Base-by-base conservation (phyloP, 768 basidiomycete species). In the Lactarius psammicola region DNA sequence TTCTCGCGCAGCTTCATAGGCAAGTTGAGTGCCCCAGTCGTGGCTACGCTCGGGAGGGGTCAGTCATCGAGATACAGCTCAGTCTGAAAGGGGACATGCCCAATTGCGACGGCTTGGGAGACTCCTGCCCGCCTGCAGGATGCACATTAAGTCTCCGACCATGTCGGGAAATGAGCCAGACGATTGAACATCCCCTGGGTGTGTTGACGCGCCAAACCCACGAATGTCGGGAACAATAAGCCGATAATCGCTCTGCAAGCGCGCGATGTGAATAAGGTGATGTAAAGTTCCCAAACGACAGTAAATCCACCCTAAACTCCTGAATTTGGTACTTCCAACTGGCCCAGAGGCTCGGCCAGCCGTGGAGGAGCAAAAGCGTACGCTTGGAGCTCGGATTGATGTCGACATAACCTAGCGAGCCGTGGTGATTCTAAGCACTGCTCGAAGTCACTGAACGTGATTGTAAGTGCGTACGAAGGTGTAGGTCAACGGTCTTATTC, bases 291-390 rank as follows among this genome's bases (percentile, higher is more conserved):
- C 17, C 34, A 51, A 13, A 26, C 9, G 33, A 15, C 65, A 33
- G 5, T 49, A 30, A 55, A 72, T 34, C n/a, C 69, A 83, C 89
- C 77, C 85, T 73, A 72, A 91, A 87, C 65, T 84, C 82, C 57
- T 84, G 76, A 17, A 92, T 89, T 71, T 92, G 90, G 40, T 81
- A 81, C 34, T 85, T 80, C 90, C 89, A 92, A 23, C 82, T 83
- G 63, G 84, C 86, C 90, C 90, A 92, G 5, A 90, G 73, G 69
- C 86, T 82, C 1, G 90, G 90, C 90, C 90, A 92, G 8, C 90
- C 90, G 69, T 92, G 90, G 0, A 91, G 85, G 80, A 92, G 81
- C 28, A 92, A 33, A 3, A 91, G 75, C 1, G 85, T 83, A 15
- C 75, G 77, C 23, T 80, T 72, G 7, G 84, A 82, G 0, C 64